Evolutionary conservation across 306 rosid genomes (phyloP), one percentile per base, ranked within the genome.

Genomic region (Fagus crenata): DNA sequence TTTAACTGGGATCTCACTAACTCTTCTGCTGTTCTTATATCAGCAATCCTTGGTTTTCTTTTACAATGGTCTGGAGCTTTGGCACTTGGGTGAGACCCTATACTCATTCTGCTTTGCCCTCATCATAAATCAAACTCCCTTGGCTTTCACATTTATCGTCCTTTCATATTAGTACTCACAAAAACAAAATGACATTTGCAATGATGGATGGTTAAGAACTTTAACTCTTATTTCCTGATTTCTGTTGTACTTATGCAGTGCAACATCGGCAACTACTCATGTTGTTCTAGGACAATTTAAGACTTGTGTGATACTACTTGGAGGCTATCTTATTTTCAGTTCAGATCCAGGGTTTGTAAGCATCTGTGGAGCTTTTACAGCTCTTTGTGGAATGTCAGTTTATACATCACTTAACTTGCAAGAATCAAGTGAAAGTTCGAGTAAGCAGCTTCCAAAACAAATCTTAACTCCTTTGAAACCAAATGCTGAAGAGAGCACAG

Each of bases 21-120:
- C 75, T 18, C 86, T 63, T 56, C 86, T 36, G 91, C 97, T 0
- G 59, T 95, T 85, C 70, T 95, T 13, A 67, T 85, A 67, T 95
- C 98, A 2, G 97, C 98, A 72, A 79, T 89, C 11, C 97, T 92
- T 69, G 99, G 99, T 61, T 95, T 95, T 81, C 96, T 95, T 83
- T 85, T 95, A 64, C 97, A 95, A 53, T 95, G 99, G 97, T 95
- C 99, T 49, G 99, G 99, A 61, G 99, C 99, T 43, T 84, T 92
- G 83, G 96, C 97, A 56, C 92, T 95, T 7, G 97, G 99, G 99
- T 92, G 75, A 92, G 97, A 76, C 83, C 73, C 49, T 15, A 55
- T 14, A 49, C 40, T 49, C 33, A 7, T 53, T 36, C 40, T 56
- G 42, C 55, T 42, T 22, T 54, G 17, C 60, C 41, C 22, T 28